Conservation (phyloP, 2,329 filamentous ascomycete genomes). For the Magnaporthiopsis incrustans region DNA sequence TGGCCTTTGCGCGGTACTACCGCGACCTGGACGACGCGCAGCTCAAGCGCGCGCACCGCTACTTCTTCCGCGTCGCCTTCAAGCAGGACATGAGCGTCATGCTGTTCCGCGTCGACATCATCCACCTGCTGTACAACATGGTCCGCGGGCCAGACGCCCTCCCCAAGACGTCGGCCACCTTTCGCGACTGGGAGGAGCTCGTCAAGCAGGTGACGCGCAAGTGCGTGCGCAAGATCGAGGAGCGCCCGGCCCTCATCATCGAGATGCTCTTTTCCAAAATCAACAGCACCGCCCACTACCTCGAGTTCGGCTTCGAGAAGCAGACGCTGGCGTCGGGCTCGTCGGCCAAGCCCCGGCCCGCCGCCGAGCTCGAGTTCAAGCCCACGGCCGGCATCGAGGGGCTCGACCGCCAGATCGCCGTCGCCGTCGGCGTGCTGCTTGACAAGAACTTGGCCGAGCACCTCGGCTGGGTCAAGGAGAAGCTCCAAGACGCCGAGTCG, state of each 20-base stretch:
- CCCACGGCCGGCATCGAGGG: slow-evolving; percentile 30
- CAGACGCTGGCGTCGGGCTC: slow-evolving; percentile 55
- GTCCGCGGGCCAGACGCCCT: slow-evolving; percentile 80
- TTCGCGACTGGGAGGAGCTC: slow-evolving; percentile 86
- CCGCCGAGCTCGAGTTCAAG: slow-evolving; percentile 77
- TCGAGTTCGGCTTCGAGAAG: slow-evolving; percentile 85
- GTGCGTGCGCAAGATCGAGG: slow-evolving; percentile 75
- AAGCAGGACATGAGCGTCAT: slow-evolving; percentile 88
- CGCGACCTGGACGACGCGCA: slow-evolving; percentile 70
- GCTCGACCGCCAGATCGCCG: slow-evolving; percentile 66
- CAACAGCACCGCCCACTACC: slow-evolving; percentile 70
- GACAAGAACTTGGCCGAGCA: slow-evolving; percentile 71
- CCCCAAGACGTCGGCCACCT: slow-evolving; percentile 57
- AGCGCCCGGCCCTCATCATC: slow-evolving; percentile 76
- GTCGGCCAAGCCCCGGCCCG: slow-evolving; percentile 52
- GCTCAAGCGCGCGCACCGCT: slow-evolving; percentile 85
- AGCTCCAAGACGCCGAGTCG: slow-evolving; percentile 57
- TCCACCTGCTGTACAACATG: slow-evolving; percentile 82
- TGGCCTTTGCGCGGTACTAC: slow-evolving; percentile 72
- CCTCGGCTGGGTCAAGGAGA: slow-evolving; percentile 73
- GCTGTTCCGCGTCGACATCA: slow-evolving; percentile 84
- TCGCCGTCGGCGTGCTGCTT: slow-evolving; percentile 71
- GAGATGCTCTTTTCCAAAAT: slow-evolving; percentile 96
- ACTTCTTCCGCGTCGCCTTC: slow-evolving; percentile 89
- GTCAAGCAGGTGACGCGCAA: slow-evolving; percentile 75